A percentile compares a stretch with the other conserved stretches of the same genome.
Evolutionary conservation across 495 filamentous ascomycete genomes (phyloP).

Genomic region (Cercophora samala): DNA sequence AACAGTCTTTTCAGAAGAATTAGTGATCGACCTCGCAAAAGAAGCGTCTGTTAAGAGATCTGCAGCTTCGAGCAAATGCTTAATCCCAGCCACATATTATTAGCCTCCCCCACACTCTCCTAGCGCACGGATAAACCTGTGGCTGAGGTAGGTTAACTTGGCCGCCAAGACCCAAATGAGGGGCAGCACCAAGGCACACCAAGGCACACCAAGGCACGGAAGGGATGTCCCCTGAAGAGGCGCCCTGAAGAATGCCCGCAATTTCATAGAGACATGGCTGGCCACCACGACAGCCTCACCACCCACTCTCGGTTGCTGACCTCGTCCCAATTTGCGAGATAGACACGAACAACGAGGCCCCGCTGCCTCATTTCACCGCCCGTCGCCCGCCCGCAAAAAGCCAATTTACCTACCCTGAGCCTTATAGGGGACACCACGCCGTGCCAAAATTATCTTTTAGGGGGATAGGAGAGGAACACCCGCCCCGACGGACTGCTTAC

Average conservation of each 20-base stretch:
- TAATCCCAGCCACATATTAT: constrained; percentile 20
- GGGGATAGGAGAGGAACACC: background rate
- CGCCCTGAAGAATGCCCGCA: background rate
- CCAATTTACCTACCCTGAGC: background rate
- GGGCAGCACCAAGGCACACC: background rate
- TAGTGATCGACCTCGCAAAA: no score
- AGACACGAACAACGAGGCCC: background rate
- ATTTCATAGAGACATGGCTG: background rate
- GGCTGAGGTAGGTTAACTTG: constrained; percentile 1
- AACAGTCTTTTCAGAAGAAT: no score
- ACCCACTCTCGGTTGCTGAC: background rate
- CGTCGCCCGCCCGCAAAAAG: background rate
- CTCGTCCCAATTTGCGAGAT: background rate
- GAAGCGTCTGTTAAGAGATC: no score
- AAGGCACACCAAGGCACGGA: background rate
- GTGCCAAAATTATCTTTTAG: background rate
- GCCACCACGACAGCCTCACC: background rate
- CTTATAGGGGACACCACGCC: background rate
- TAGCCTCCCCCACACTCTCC: constrained; percentile 19
- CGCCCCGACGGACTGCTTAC: background rate
- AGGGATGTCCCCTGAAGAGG: background rate
- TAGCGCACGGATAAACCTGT: background rate
- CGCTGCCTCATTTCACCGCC: background rate
- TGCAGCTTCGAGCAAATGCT: no score
- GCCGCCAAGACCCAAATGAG: constrained; percentile 6